A percentile compares a stretch with the other conserved stretches of the same genome.
These are phyloP conservation scores for Rehmannia glutinosa DNA, from an alignment of 257 asterid genomes.

Conservation along the genomic window DNA sequence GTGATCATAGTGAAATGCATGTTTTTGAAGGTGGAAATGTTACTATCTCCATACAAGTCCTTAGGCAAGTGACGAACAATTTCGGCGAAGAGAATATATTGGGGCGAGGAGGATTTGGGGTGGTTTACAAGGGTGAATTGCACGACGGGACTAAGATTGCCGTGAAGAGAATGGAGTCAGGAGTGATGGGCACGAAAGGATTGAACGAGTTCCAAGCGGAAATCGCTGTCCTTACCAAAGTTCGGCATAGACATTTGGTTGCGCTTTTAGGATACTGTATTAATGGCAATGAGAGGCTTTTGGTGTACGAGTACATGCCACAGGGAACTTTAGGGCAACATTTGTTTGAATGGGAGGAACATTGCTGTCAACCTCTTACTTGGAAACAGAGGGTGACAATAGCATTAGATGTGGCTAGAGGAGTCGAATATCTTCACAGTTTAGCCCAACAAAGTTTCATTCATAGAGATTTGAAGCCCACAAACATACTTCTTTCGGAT, in stretches of 20 bases:
- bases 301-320: conserved; percentile 95
- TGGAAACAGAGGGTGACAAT: conserved; percentile 91
- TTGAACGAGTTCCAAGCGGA: conserved; percentile 93
- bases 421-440: conserved; percentile 93
- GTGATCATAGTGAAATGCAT: conserved; percentile 65
- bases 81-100: conserved; percentile 62
- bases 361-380: conserved; percentile 49
- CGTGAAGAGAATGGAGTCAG: conserved; percentile 94
- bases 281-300: conserved; percentile 84
- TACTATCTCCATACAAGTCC: conserved; percentile 66
- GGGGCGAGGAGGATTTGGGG: conserved; percentile 94
- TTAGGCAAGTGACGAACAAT: conserved; percentile 78
- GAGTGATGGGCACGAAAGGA: conserved; percentile 85
- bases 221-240: conserved; percentile 89
- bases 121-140: conserved; percentile 83
- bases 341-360: conserved; percentile 73
- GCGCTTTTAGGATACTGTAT: conserved; percentile 89
- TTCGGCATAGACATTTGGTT: conserved; percentile 89
- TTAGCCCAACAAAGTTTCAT: conserved; percentile 93
- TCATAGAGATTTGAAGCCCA: conserved; percentile 88
- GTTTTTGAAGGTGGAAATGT: conserved; percentile 74
- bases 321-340: conserved; percentile 87
- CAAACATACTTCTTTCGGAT: conserved; percentile 82
- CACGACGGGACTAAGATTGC: conserved; percentile 96
- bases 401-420: conserved; percentile 90